A percentile compares a stretch with the other conserved stretches of the same genome.
These are phyloP conservation scores for Boletus speciosus DNA, from an alignment of 768 basidiomycete species.

Conservation along the genomic window DNA sequence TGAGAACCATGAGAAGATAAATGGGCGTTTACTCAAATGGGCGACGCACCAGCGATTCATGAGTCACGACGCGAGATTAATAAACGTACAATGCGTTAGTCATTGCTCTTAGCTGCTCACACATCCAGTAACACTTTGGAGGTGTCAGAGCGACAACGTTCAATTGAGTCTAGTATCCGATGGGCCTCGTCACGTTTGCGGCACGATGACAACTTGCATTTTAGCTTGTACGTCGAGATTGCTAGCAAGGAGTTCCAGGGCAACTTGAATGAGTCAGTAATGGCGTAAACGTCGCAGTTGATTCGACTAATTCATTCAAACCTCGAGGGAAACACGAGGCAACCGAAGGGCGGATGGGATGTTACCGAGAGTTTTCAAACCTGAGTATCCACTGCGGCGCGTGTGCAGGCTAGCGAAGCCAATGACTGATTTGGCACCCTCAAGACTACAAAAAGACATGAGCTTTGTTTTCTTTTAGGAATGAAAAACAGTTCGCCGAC, in stretches of 20 bases:
- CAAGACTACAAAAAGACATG: neutral
- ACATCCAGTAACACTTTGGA: neutral
- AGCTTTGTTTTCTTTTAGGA: neutral
- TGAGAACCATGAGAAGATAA: neutral
- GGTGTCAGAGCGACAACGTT: neutral
- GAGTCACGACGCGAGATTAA: neutral
- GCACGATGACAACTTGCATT: neutral
- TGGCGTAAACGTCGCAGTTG: conserved; percentile 15
- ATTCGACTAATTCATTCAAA: conserved; percentile 13
- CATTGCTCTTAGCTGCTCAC: conserved; percentile 1
- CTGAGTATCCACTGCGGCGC: neutral
- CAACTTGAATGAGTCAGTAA: conserved; percentile 1
- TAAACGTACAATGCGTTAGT: neutral
- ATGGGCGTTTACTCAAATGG: conserved; percentile 6
- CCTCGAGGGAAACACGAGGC: conserved; percentile 27
- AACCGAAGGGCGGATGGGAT: conserved; percentile 7
- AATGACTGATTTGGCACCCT: conserved; percentile 1
- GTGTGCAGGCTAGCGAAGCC: neutral
- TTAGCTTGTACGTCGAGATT: neutral
- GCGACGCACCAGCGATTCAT: conserved; percentile 5
- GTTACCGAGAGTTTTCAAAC: neutral
- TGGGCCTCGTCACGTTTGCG: neutral
- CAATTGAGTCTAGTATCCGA: neutral
- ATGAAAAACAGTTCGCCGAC: neutral
- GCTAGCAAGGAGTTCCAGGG: neutral